Base-by-base conservation (phyloP, 1,284 basidiomycete genomes). In the Ceratobasidium sp. region DNA sequence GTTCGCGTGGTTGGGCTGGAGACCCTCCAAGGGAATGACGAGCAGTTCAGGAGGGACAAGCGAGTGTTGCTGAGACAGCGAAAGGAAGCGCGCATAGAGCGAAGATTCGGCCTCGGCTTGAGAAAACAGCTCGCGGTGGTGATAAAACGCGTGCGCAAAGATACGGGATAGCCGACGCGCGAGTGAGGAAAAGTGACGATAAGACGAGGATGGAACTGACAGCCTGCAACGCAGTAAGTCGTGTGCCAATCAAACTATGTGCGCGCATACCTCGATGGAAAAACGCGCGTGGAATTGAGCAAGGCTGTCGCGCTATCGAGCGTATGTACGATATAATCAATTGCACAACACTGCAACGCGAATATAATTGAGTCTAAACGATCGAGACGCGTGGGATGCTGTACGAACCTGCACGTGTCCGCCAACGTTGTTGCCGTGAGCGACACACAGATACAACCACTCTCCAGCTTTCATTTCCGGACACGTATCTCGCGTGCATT, bases 401-500 rank as follows among this genome's bases (percentile, higher is more conserved):
- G 80, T 52, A 77, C 89, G 64, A 79, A 85, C 92, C 90, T 94
- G 92, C 89, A 93, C 91, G 74, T 90, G 88, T 29, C 91, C 90
- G 76, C 91, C 91, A 81, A 89, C 91, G 56, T 54, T 56, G 40
- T 71, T 71, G 8, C 92, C 91, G 81, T 98, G 97, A 0, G 96
- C 96, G 40, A 97, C 96, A 81, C 97, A 99, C 2, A 99, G 86
- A 84, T 97, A 99, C 57, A 96, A 88, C 95, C 97, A 98, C 86
- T 98, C 95, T 69, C 93, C 95, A 17, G 97, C 96, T 83, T 97
- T 97, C 97, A 99, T 98, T 83, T 97, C 93, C 1, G 95, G 94
- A 86, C 97, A 99, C 9, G 92, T 90, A 68, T 88, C 84, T 52
- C 93, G 90, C 9, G 90, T 93, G 82, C 97, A 99, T 81, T 95